Conservation (phyloP, 208 protist species). For the Borovskyia barvae region DNA sequence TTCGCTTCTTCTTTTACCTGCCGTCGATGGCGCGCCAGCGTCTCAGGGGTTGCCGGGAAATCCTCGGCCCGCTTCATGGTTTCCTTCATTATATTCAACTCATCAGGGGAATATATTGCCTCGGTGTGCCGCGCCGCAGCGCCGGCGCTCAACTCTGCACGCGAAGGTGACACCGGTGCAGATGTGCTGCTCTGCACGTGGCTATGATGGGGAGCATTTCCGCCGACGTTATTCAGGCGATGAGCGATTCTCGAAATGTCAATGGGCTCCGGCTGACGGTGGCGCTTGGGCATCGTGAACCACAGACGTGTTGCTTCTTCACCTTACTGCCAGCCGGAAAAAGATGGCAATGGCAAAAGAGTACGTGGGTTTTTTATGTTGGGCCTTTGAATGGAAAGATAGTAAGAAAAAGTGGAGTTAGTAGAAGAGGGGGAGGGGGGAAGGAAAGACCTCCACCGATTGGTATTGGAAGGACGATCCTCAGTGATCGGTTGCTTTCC, state of each 20-base stretch:
- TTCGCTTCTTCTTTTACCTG: slow-evolving; percentile 19
- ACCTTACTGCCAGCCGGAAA: background rate
- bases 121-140: background rate
- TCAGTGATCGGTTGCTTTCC: too few relatives aligned
- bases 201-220: too few relatives aligned
- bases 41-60: slow-evolving; percentile 33
- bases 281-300: slow-evolving; percentile 65
- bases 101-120: slow-evolving; percentile 16
- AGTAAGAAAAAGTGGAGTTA: too few relatives aligned
- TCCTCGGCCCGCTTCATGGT: slow-evolving; percentile 15
- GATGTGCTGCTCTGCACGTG: too few relatives aligned
- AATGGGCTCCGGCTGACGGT: slow-evolving; percentile 72
- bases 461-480: too few relatives aligned
- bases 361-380: too few relatives aligned
- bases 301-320: background rate
- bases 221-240: slow-evolving; percentile 1
- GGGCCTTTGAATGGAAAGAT: too few relatives aligned
- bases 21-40: slow-evolving; percentile 12
- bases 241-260: slow-evolving; percentile 19
- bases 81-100: slow-evolving; percentile 17
- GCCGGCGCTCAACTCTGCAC: too few relatives aligned
- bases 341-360: background rate
- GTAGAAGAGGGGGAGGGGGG: too few relatives aligned
- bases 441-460: too few relatives aligned
- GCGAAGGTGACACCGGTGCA: too few relatives aligned